A percentile compares a stretch with the other conserved stretches of the same genome.
phyloP scores from a whole-genome alignment of 2,329 filamentous ascomycete genomes.

The Immersiporthe knoxdaviesiana region DNA sequence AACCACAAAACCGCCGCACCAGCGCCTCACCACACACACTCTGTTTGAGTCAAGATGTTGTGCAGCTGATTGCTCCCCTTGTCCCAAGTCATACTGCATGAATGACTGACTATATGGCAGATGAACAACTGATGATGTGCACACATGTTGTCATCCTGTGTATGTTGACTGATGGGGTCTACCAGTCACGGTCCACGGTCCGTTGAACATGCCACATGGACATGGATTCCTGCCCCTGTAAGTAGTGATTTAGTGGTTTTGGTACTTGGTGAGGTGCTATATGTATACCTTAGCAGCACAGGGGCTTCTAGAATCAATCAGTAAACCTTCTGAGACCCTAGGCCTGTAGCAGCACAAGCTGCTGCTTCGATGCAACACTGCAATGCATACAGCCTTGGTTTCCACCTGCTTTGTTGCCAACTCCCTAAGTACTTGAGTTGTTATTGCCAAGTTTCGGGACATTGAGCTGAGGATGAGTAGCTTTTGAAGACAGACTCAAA shows the following conservation, averaged over 20 bases:
- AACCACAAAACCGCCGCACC: neutral
- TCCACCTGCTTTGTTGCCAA: neutral
- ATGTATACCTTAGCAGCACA: too few species aligned
- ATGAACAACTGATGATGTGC: neutral
- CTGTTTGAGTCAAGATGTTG: neutral
- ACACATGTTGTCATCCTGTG: neutral
- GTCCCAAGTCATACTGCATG: neutral
- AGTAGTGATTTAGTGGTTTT: too few species aligned
- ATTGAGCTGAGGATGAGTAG: too few species aligned
- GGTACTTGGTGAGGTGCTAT: neutral
- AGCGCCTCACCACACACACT: neutral
- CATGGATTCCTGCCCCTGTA: neutral
- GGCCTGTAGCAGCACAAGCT: neutral
- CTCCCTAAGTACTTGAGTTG: too few species aligned
- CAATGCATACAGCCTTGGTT: neutral
- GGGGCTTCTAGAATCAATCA: neutral
- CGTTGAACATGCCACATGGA: neutral
- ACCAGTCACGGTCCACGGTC: neutral
- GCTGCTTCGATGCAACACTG: neutral
- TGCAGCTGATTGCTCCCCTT: neutral
- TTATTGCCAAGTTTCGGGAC: too few species aligned
- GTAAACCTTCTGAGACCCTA: neutral
- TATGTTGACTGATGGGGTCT: neutral
- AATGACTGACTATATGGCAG: neutral
- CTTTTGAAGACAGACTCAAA: too few species aligned